Conservation (phyloP, 768 basidiomycete genomes). For the Mycena haematopus region DNA sequence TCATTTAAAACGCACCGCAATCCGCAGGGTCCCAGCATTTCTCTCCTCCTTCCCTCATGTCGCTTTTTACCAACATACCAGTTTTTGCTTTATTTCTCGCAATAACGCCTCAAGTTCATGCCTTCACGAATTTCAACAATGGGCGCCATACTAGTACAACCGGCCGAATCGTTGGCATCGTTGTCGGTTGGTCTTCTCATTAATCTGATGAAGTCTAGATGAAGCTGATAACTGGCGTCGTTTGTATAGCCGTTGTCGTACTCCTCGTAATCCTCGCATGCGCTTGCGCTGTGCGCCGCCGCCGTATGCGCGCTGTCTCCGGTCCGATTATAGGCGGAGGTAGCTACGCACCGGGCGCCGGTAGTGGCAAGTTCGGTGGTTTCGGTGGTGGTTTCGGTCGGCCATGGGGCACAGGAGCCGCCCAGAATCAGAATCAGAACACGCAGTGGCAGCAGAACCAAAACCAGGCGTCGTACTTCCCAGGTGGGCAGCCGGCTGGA, state of each 20-base stretch:
- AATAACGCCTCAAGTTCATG: constrained; percentile 9
- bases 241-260: background rate
- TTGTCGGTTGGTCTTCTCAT: constrained; percentile 6
- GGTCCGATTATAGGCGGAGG: background rate
- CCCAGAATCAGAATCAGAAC: background rate
- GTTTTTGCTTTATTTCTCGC: background rate
- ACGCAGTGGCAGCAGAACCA: background rate
- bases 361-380: background rate
- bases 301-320: background rate
- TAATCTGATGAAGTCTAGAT: background rate
- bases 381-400: background rate
- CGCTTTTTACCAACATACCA: background rate
- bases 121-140: background rate
- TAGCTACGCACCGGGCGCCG: background rate
- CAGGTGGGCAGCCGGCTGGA: background rate
- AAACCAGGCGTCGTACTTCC: background rate
- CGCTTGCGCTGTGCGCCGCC: background rate
- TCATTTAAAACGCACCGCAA: too few species aligned
- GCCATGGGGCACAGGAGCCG: background rate
- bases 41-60: constrained; percentile 4
- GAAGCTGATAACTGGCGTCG: too few species aligned
- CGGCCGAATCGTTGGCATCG: constrained; percentile 9
- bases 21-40: too few species aligned
- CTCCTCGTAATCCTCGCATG: constrained; percentile 1
- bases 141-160: background rate